Evolutionary conservation across 495 filamentous ascomycete species (phyloP).

Genomic region (Bryoglossum gracile): DNA sequence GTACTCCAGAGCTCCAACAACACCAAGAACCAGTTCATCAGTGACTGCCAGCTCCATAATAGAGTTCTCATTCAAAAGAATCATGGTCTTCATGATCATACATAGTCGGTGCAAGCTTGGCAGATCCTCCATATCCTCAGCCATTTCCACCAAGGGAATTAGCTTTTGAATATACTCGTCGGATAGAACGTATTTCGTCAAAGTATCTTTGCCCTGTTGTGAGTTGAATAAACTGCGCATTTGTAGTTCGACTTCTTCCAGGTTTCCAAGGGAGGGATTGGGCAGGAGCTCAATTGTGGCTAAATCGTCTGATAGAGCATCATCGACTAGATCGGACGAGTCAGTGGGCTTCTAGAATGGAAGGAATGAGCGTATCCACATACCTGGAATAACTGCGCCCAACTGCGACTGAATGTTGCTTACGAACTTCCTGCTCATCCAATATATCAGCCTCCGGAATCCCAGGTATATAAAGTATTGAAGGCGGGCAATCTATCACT

Average conservation of each 20-base stretch:
- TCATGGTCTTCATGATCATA: conserved; percentile 96
- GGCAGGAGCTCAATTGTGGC: conserved; percentile 66
- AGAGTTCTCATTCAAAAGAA: conserved; percentile 85
- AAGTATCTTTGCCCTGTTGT: conserved; percentile 72
- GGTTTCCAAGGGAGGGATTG: conserved; percentile 65
- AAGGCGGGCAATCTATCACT: conserved; percentile 10
- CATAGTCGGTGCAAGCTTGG: conserved; percentile 82
- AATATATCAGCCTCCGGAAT: too few relatives aligned
- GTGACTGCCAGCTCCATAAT: conserved; percentile 92
- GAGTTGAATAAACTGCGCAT: conserved; percentile 71
- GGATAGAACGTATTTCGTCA: conserved; percentile 76
- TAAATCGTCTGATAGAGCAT: conserved; percentile 82
- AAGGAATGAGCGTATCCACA: background rate
- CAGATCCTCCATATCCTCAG: conserved; percentile 85
- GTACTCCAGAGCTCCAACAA: conserved; percentile 95
- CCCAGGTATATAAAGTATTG: too few relatives aligned
- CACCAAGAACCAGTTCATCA: conserved; percentile 81
- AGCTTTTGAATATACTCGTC: conserved; percentile 86
- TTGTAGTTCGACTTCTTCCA: conserved; percentile 72
- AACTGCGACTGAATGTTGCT: conserved; percentile 71
- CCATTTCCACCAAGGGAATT: conserved; percentile 72
- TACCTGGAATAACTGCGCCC: conserved; percentile 23
- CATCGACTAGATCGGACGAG: too few relatives aligned
- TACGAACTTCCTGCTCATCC: conserved; percentile 81
- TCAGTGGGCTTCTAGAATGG: background rate